Evolutionary conservation across 179 eudicot species (phyloP).

Genomic region (Nepenthes alata): DNA sequence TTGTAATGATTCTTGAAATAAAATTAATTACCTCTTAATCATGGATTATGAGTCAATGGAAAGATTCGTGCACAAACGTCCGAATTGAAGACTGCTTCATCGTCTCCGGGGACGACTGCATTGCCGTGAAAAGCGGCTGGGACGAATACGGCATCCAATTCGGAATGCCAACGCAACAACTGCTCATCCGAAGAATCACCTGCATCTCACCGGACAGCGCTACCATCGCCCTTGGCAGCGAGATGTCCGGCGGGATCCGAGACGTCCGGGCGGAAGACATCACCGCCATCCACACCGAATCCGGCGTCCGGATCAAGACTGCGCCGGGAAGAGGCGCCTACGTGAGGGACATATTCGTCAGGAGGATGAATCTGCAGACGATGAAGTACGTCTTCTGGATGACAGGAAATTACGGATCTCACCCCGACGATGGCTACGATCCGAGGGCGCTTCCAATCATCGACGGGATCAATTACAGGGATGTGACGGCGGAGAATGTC

Average conservation of each 20-base stretch:
- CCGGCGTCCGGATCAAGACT: constrained; percentile 69
- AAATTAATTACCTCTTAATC: too few relatives aligned
- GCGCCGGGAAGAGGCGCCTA: constrained; percentile 59
- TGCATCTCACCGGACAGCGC: constrained; percentile 82
- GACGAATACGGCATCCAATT: constrained; percentile 67
- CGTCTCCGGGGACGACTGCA: constrained; percentile 82
- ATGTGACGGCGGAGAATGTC: constrained; percentile 53
- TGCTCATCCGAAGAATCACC: constrained; percentile 43
- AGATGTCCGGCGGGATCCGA: constrained; percentile 77
- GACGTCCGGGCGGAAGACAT: constrained; percentile 60
- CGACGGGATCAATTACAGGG: constrained; percentile 37
- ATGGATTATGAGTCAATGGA: constrained; percentile 39
- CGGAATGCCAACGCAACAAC: constrained; percentile 64
- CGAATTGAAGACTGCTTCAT: constrained; percentile 55
- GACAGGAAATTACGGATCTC: constrained; percentile 66
- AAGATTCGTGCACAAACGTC: constrained; percentile 72
- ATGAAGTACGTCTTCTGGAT: constrained; percentile 85
- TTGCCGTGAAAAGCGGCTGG: constrained; percentile 81
- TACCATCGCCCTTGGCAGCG: constrained; percentile 75
- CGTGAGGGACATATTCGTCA: constrained; percentile 58
- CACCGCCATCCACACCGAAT: constrained; percentile 58
- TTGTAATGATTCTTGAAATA: too few relatives aligned
- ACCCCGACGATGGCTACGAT: constrained; percentile 47
- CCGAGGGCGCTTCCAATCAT: constrained; percentile 54
- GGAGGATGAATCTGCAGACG: constrained; percentile 40